A percentile compares a stretch with the other conserved stretches of the same genome.
Conservation (phyloP, 148 eudicot species). For the Vaccinium corymbosum region DNA sequence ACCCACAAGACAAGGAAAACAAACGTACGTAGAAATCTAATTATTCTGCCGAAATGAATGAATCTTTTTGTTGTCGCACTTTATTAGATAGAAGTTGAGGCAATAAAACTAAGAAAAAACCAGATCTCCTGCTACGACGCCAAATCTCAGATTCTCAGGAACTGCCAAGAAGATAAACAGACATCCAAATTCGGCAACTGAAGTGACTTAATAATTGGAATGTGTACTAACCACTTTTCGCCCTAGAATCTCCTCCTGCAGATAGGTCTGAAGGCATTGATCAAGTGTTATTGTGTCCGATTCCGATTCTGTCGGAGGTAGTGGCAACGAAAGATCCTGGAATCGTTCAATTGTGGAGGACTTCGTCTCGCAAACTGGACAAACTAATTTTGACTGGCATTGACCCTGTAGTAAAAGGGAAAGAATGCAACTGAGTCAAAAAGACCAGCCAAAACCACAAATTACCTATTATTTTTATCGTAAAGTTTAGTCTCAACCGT, state of each 20-base stretch:
- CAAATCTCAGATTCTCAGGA: neutral
- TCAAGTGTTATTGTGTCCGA: conserved; percentile 30
- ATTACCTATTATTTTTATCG: too few relatives aligned
- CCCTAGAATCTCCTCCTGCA: conserved; percentile 92
- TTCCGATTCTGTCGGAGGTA: too few relatives aligned
- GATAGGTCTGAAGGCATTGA: conserved; percentile 74
- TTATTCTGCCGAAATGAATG: neutral
- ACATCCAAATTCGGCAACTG: neutral
- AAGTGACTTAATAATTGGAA: neutral
- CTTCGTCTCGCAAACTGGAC: too few relatives aligned
- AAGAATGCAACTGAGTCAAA: too few relatives aligned
- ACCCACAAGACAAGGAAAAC: neutral
- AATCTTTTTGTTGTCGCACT: neutral
- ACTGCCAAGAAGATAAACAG: neutral
- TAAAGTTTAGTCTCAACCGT: too few relatives aligned
- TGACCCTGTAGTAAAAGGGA: too few relatives aligned
- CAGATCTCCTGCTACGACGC: neutral
- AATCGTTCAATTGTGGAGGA: too few relatives aligned
- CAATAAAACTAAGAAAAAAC: neutral
- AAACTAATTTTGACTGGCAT: too few relatives aligned
- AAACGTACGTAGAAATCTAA: neutral
- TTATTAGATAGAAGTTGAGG: conserved; percentile 1
- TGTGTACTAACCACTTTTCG: conserved; percentile 63
- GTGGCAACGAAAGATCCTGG: too few relatives aligned
- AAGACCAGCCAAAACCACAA: too few relatives aligned